Base-by-base conservation (phyloP, 1,284 basidiomycete species). In the Ganoderma meredithae region DNA sequence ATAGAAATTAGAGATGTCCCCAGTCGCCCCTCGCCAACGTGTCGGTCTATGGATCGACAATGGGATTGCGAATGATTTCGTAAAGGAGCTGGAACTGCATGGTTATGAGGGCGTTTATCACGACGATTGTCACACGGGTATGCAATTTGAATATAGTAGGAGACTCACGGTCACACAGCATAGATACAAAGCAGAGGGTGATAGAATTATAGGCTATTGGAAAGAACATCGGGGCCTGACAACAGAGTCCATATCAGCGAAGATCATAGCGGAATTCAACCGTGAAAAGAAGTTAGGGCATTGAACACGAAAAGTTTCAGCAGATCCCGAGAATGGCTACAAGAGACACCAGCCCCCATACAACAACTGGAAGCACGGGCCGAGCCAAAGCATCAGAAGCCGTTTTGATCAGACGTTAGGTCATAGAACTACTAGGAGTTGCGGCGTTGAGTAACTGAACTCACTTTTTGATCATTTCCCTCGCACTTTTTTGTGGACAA, bases 61-160 rank as follows among this genome's bases (percentile, higher is more conserved):
- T 36, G 33, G 52, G 36, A 52, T 62, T 25, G 47, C 47, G 19
- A 52, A 25, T 52, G 41, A 33, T 52, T 31, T 40, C 61, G 61
- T 62, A 53, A 62, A 40, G 15, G 39, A 36, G 25, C 36, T 43
- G 52, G 39, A 36, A 49, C 36, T 43, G 52, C 62, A 40, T 62
- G 43, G 36, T 47, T 59, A 64, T 12, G 13, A 19, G 41, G 43
- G 55, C 52, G 39, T 59, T 47, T 62, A 31, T 15, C 47, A 19
- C 19, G 10, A 25, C 15, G 33, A 9, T 40, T 36, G 61, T 53
- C 47, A 53, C 19, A 39, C 47, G 47, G 19, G 25, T 22, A 49
- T 49, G 47, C n/a, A n/a, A n/a, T n/a, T n/a, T n/a, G 22, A 49
- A 49, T 19, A 12, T 22, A 19, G 44, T 47, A n/a, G n/a, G 44